These are phyloP conservation scores for Calamus simplicifolius DNA, from an alignment of 176 grass and related monocot species.

Conservation along the genomic window DNA sequence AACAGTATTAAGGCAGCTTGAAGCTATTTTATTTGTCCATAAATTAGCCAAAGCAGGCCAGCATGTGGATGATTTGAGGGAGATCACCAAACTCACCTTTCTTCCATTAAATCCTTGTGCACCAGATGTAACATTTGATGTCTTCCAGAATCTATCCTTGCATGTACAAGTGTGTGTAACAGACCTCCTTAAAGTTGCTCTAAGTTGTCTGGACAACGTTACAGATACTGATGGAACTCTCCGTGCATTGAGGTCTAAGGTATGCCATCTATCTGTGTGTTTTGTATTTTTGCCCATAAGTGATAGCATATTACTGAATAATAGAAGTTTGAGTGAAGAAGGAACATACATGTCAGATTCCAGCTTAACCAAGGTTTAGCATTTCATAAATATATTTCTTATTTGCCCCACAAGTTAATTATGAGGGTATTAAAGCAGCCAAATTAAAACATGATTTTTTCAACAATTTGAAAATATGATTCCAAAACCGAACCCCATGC, in stretches of 20 bases:
- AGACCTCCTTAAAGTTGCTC: slow-evolving; percentile 69
- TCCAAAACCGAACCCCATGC: too few relatives aligned
- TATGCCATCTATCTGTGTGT: slow-evolving; percentile 16
- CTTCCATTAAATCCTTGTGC: slow-evolving; percentile 61
- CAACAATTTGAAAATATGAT: too few relatives aligned
- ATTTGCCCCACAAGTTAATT: too few relatives aligned
- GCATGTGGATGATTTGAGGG: slow-evolving; percentile 71
- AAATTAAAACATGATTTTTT: too few relatives aligned
- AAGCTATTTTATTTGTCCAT: slow-evolving; percentile 67
- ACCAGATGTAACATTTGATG: slow-evolving; percentile 58
- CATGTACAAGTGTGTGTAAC: slow-evolving; percentile 86
- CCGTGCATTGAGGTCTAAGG: slow-evolving; percentile 70
- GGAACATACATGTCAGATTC: too few relatives aligned
- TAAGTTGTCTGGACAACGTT: slow-evolving; percentile 81
- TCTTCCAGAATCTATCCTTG: slow-evolving; percentile 61
- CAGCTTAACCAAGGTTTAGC: too few relatives aligned
- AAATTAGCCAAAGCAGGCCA: slow-evolving; percentile 64
- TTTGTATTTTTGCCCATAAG: neutral
- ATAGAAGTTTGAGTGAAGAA: neutral
- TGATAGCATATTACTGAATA: neutral
- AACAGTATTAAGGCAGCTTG: slow-evolving; percentile 71
- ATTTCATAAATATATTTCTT: too few relatives aligned
- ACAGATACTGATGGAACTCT: slow-evolving; percentile 72
- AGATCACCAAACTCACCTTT: slow-evolving; percentile 71
- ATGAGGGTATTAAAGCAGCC: too few relatives aligned